A percentile compares a stretch with the other conserved stretches of the same genome.
Evolutionary conservation across 2,329 filamentous ascomycete species (phyloP).

Genomic region (Dactylella cylindrospora): DNA sequence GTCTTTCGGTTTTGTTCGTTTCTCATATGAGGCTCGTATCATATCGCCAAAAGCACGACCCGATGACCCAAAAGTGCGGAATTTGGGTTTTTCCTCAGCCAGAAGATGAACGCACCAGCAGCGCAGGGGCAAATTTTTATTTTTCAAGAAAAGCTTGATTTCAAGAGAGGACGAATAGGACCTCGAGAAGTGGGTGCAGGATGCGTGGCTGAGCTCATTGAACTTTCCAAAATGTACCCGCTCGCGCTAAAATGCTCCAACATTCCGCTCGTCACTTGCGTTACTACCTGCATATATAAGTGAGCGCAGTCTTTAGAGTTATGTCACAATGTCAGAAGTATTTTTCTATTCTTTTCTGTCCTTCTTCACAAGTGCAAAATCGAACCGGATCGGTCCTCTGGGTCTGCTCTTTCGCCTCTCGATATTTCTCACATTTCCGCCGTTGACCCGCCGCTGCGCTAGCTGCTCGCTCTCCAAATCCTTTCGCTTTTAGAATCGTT

Average conservation of each 20-base stretch:
- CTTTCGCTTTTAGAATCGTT: too few species aligned
- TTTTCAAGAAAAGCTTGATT: constrained; percentile 40
- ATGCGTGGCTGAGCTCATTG: constrained; percentile 37
- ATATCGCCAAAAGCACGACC: too few species aligned
- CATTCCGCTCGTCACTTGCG: constrained; percentile 3
- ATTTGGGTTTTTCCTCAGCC: too few species aligned
- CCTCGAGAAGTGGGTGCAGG: constrained; percentile 9
- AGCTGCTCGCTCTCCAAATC: neutral
- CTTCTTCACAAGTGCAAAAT: neutral
- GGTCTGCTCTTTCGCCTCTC: neutral
- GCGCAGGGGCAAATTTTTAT: constrained; percentile 2
- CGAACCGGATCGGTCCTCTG: neutral
- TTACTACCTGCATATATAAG: constrained; percentile 20
- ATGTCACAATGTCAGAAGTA: constrained; percentile 10
- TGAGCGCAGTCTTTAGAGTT: neutral
- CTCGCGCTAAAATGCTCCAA: constrained; percentile 19
- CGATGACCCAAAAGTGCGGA: too few species aligned
- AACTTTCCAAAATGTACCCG: constrained; percentile 2
- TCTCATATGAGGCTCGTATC: too few species aligned
- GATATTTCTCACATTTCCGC: neutral
- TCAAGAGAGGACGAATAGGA: constrained; percentile 12
- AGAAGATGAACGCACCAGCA: too few species aligned
- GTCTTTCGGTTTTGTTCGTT: too few species aligned
- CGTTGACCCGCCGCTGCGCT: neutral
- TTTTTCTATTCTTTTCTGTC: too few species aligned